A percentile compares a stretch with the other conserved stretches of the same genome.
phyloP scores from a whole-genome alignment of 768 basidiomycete genomes.

The Mycena metata region DNA sequence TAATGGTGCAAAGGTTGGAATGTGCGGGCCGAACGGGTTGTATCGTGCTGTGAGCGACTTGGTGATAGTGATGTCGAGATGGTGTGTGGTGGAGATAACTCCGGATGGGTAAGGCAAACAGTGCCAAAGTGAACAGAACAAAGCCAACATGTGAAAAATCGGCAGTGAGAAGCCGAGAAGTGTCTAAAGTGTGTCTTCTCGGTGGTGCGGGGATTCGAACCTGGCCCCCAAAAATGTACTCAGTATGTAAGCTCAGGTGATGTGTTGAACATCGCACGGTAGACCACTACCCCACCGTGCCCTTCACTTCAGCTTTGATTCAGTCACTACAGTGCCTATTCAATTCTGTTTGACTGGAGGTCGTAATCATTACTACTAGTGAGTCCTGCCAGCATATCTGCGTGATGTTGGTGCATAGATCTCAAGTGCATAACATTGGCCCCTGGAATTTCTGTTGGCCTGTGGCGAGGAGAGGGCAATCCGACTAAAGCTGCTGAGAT shows the following conservation, averaged over 20 bases:
- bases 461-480: too few relatives aligned
- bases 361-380: too few relatives aligned
- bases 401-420: too few relatives aligned
- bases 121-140: conserved; percentile 8
- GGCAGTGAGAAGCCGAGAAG: conserved; percentile 29
- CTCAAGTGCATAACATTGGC: too few relatives aligned
- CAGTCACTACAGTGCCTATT: too few relatives aligned
- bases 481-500: too few relatives aligned
- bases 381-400: too few relatives aligned
- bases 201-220: conserved; percentile 18
- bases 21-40: conserved; percentile 9
- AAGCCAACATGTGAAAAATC: conserved; percentile 7
- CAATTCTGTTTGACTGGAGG: too few relatives aligned
- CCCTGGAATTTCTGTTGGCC: too few relatives aligned
- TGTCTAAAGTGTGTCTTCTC: conserved; percentile 30
- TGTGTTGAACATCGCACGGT: conserved; percentile 22
- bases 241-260: background rate
- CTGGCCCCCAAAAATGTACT: conserved; percentile 7
- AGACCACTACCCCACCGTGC: conserved; percentile 26
- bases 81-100: background rate
- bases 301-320: background rate
- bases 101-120: background rate
- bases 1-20: conserved; percentile 1
- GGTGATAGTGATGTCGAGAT: conserved; percentile 1
- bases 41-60: background rate